Evolutionary conservation across 352 stramenopile species (phyloP).

Genomic region (Pythium biforme): DNA sequence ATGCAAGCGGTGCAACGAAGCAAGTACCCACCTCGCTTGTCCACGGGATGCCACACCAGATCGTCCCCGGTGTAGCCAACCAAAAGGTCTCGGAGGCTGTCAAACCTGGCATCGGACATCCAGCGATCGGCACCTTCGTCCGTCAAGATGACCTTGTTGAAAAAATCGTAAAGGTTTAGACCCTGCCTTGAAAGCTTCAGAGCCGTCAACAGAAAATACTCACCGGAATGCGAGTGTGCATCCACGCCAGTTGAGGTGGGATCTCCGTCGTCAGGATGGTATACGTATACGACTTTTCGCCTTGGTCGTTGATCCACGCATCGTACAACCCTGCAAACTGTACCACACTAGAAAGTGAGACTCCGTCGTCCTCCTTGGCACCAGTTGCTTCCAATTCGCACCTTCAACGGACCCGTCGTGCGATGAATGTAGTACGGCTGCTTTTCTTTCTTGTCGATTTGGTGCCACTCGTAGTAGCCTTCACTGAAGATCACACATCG

Average conservation of each 20-base stretch:
- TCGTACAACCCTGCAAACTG: conserved; percentile 88
- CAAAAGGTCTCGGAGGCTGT: conserved; percentile 52
- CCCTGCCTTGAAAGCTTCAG: neutral
- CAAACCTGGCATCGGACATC: conserved; percentile 66
- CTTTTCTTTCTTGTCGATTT: conserved; percentile 83
- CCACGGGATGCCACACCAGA: conserved; percentile 77
- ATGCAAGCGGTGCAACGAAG: neutral
- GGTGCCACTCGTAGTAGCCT: conserved; percentile 92
- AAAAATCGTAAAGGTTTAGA: neutral
- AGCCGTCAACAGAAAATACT: neutral
- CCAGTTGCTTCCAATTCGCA: conserved; percentile 9
- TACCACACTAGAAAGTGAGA: neutral
- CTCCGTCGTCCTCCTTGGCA: no score
- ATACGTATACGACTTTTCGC: conserved; percentile 75
- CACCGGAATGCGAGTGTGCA: conserved; percentile 88
- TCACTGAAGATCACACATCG: conserved; percentile 85
- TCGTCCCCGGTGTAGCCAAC: conserved; percentile 45
- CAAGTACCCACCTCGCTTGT: conserved; percentile 48
- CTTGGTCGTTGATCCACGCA: conserved; percentile 62
- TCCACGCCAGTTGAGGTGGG: conserved; percentile 63
- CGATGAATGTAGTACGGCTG: conserved; percentile 89
- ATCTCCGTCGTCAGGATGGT: conserved; percentile 86
- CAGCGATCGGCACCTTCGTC: conserved; percentile 59
- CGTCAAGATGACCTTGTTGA: conserved; percentile 69
- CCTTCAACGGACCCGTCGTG: conserved; percentile 48